phyloP scores from a whole-genome alignment of 2,329 filamentous ascomycete species.

The Leptodontidium sp. region DNA sequence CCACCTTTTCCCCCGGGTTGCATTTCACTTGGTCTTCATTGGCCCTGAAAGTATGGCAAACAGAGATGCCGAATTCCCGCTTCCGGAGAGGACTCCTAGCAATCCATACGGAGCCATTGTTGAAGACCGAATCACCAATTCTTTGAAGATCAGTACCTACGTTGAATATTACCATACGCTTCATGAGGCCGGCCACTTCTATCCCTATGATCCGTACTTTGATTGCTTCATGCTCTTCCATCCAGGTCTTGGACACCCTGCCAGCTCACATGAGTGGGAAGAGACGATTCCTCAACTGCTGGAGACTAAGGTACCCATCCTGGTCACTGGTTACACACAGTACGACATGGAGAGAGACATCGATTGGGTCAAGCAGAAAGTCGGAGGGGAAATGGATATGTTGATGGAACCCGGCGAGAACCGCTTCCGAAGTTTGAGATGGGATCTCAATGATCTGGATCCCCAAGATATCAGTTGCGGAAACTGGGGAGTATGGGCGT shows the following conservation, averaged over 20 bases:
- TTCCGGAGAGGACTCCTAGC: conserved; percentile 81
- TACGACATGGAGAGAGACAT: conserved; percentile 94
- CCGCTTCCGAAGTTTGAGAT: conserved; percentile 88
- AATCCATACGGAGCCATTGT: conserved; percentile 96
- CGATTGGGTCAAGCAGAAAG: conserved; percentile 86
- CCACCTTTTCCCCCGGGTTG: conserved; percentile 93
- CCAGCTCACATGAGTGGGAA: conserved; percentile 92
- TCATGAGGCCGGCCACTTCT: conserved; percentile 88
- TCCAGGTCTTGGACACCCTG: conserved; percentile 92
- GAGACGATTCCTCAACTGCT: conserved; percentile 88
- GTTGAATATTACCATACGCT: conserved; percentile 99
- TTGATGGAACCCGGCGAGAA: conserved; percentile 94
- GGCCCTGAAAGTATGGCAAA: conserved; percentile 96
- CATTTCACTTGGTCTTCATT: conserved; percentile 92
- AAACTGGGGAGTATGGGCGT: conserved; percentile 97
- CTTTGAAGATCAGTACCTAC: conserved; percentile 96
- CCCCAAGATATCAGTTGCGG: conserved; percentile 93
- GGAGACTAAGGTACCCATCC: conserved; percentile 93
- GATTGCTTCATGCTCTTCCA: conserved; percentile 98
- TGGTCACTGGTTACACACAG: conserved; percentile 95
- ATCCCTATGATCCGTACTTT: conserved; percentile 97
- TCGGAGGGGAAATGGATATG: conserved; percentile 89
- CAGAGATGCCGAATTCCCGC: conserved; percentile 89
- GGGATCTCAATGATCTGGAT: conserved; percentile 96
- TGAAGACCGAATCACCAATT: conserved; percentile 86